These are phyloP conservation scores for Podaxis rugospora DNA, from an alignment of 768 basidiomycete species.

Conservation along the genomic window DNA sequence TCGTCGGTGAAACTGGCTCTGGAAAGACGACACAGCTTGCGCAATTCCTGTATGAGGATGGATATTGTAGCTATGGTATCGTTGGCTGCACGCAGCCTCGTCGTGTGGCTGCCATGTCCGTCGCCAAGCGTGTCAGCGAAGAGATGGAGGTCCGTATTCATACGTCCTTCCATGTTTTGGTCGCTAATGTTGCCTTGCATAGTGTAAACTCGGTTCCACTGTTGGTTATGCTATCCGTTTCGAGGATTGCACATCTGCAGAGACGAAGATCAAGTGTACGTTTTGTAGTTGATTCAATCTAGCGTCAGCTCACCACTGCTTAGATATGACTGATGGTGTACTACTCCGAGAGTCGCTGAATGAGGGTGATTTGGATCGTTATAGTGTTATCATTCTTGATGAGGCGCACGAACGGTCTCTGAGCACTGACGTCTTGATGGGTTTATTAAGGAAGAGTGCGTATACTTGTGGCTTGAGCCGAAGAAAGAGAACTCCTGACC, in stretches of 20 bases:
- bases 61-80: conserved; percentile 84
- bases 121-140: conserved; percentile 99
- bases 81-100: conserved; percentile 98
- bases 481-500: neutral
- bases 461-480: conserved; percentile 2
- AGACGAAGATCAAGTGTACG: conserved; percentile 95
- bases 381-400: conserved; percentile 97
- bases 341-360: conserved; percentile 96
- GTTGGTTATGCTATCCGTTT: conserved; percentile 99
- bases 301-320: neutral
- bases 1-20: conserved; percentile 99
- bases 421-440: conserved; percentile 98
- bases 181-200: neutral
- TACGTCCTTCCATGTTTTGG: neutral
- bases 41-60: conserved; percentile 96
- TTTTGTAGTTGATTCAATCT: neutral
- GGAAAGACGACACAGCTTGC: conserved; percentile 97
- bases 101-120: conserved; percentile 99
- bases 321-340: conserved; percentile 99
- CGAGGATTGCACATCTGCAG: conserved; percentile 92
- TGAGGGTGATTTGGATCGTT: conserved; percentile 96
- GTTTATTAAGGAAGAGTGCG: conserved; percentile 87
- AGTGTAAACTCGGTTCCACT: conserved; percentile 85
- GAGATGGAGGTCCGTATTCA: conserved; percentile 83
- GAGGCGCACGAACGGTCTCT: conserved; percentile 98